Conservation (phyloP, 495 filamentous ascomycete species). For the Penicillium samsonianum region DNA sequence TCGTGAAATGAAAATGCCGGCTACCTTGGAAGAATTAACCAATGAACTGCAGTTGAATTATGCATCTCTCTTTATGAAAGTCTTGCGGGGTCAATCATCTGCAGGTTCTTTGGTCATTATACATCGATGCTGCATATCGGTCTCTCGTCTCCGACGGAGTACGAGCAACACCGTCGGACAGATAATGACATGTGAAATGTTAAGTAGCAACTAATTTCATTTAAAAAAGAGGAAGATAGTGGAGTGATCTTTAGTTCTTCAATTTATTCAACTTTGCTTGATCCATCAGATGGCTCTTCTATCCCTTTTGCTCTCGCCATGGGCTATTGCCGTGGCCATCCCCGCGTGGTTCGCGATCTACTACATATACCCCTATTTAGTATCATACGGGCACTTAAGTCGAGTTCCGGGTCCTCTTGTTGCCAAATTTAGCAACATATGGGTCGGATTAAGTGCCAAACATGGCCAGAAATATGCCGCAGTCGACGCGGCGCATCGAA, state of each 20-base stretch:
- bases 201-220: background rate
- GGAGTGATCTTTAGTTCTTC: background rate
- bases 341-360: constrained; percentile 23
- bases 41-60: background rate
- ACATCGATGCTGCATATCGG: background rate
- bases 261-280: background rate
- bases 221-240: background rate
- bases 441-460: constrained; percentile 27
- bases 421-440: constrained; percentile 30
- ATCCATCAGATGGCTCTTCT: constrained; percentile 17
- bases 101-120: background rate
- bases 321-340: constrained; percentile 11
- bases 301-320: constrained; percentile 19
- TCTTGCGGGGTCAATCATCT: background rate
- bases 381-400: constrained; percentile 15
- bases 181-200: background rate
- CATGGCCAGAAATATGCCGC: constrained; percentile 25
- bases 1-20: background rate
- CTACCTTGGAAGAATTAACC: background rate
- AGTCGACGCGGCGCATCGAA: constrained; percentile 41
- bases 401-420: constrained; percentile 25
- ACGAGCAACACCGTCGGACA: constrained; percentile 7
- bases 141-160: constrained; percentile 6
- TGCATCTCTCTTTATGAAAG: background rate
- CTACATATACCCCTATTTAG: constrained; percentile 29